Conservation (phyloP, 176 grass and related monocot species). For the Alopecurus myosuroides region DNA sequence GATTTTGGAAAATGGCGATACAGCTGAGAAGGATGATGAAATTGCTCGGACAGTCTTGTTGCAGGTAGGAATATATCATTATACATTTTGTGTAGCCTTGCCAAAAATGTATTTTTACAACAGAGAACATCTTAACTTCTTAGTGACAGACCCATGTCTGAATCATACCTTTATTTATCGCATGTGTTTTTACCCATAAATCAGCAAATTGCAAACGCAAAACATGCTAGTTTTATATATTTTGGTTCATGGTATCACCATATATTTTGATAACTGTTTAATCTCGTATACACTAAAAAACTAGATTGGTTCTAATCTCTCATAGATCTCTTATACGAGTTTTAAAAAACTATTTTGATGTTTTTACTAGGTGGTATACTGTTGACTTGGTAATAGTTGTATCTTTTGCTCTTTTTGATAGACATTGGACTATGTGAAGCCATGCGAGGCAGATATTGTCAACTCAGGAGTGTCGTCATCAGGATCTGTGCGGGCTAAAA, state of each 20-base stretch:
- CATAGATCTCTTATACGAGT: not conserved
- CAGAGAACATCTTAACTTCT: not conserved
- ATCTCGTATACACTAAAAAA: not conserved
- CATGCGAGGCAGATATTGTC: slow-evolving; percentile 79
- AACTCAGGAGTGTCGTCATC: slow-evolving; percentile 68
- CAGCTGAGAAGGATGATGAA: slow-evolving; percentile 48
- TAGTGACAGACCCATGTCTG: not conserved
- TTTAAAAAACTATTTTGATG: not conserved
- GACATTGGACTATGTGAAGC: slow-evolving; percentile 77
- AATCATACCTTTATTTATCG: not conserved
- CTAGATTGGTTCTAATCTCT: not conserved
- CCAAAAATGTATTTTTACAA: not conserved
- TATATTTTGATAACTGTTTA: not conserved
- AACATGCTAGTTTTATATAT: not conserved
- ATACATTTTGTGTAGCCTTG: not conserved
- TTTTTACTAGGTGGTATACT: not conserved
- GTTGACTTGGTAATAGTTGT: not conserved
- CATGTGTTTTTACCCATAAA: not conserved
- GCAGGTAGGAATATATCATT: slow-evolving; percentile 49
- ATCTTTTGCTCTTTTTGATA: slow-evolving; percentile 26
- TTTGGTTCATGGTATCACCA: not conserved
- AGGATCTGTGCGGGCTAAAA: slow-evolving; percentile 65
- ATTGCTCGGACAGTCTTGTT: slow-evolving; percentile 75
- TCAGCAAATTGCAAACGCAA: not conserved
- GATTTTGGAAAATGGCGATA: slow-evolving; percentile 63